Percentiles rank a stretch among this genome's conserved stretches.
These are phyloP conservation scores for Aspergillus nidulans DNA, from an alignment of 495 filamentous ascomycete species.

Conservation along the genomic window DNA sequence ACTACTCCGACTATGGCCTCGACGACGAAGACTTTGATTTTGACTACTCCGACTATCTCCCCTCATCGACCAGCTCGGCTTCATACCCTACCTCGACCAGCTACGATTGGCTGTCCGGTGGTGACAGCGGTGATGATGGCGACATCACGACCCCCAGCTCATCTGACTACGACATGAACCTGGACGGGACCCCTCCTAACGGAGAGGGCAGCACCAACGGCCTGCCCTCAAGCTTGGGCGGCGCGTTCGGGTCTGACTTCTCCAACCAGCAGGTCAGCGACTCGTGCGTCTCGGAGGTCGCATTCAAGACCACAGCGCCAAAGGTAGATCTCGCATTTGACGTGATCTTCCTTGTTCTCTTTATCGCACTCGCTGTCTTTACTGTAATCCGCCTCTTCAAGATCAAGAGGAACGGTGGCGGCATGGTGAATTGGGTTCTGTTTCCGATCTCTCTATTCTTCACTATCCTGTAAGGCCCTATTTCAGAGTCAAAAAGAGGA, in stretches of 20 bases:
- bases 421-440: conserved; percentile 8
- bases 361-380: conserved; percentile 2
- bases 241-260: neutral
- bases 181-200: too few relatives aligned
- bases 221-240: neutral
- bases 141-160: neutral
- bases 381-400: neutral
- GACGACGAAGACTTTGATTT: neutral
- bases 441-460: conserved; percentile 10
- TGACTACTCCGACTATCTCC: neutral
- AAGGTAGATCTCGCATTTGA: conserved; percentile 12
- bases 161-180: neutral
- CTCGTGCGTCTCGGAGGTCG: neutral
- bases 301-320: neutral
- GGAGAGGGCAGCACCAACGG: too few relatives aligned
- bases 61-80: neutral
- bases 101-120: neutral
- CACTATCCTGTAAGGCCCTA: conserved; percentile 7
- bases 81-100: neutral
- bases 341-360: conserved; percentile 16
- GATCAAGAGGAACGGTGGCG: conserved; percentile 6
- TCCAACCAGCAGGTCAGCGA: neutral
- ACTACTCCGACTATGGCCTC: neutral
- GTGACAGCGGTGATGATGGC: neutral
- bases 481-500: neutral